Evolutionary conservation across 345 rosid genomes (phyloP).

Genomic region (Eucalyptus victrix): DNA sequence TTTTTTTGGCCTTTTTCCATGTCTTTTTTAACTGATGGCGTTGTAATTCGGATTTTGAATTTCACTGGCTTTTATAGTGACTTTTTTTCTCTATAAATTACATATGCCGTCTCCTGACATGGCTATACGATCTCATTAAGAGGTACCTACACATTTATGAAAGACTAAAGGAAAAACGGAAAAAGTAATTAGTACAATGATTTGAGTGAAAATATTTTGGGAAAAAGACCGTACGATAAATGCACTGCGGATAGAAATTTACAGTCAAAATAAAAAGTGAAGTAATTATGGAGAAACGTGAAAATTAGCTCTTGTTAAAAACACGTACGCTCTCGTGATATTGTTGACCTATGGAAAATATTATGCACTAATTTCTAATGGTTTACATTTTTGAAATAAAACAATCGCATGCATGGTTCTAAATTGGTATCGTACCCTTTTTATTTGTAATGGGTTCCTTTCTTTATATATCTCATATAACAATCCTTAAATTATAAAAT

Average conservation of each 20-base stretch:
- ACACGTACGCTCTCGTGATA: neutral
- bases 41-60: neutral
- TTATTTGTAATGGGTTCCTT: neutral
- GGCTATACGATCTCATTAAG: neutral
- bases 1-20: neutral
- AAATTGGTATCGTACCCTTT: neutral
- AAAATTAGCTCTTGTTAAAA: neutral
- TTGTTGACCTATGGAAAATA: neutral
- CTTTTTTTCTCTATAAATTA: neutral
- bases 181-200: neutral
- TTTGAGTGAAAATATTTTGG: neutral
- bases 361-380: neutral
- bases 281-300: neutral
- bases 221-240: neutral
- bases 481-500: neutral
- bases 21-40: neutral
- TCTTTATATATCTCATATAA: neutral
- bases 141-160: neutral
- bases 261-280: neutral
- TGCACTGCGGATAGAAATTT: neutral
- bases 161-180: neutral
- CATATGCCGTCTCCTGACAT: neutral
- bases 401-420: neutral
- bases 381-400: neutral
- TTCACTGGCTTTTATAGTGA: neutral